A percentile compares a stretch with the other conserved stretches of the same genome.
These are phyloP conservation scores for Tuctoria greenei DNA, from an alignment of 176 grass and related monocot species.

Conservation along the genomic window DNA sequence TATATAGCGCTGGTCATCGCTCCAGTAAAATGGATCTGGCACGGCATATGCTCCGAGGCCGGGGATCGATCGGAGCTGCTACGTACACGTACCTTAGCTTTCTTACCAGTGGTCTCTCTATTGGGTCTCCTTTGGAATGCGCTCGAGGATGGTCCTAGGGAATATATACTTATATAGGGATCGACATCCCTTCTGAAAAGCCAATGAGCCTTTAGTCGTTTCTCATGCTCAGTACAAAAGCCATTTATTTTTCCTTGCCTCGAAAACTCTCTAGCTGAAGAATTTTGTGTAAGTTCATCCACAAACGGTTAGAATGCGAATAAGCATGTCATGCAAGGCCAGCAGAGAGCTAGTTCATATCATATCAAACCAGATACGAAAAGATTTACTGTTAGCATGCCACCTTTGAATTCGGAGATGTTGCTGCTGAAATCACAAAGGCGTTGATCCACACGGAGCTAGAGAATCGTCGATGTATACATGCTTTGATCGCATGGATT, in stretches of 20 bases:
- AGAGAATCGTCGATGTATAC: conserved; percentile 1
- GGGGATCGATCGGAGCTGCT: conserved; percentile 22
- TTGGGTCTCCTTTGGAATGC: conserved; percentile 34
- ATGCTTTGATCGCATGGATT: conserved; percentile 1
- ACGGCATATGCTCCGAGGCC: conserved; percentile 44
- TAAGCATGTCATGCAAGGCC: too few species aligned
- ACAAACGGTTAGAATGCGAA: neutral
- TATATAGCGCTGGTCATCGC: conserved; percentile 17
- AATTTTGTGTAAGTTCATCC: neutral
- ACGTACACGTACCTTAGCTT: too few species aligned
- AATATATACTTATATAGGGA: too few species aligned
- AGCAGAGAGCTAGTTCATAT: too few species aligned
- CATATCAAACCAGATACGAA: conserved; percentile 10
- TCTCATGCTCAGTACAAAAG: too few species aligned
- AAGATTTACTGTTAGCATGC: conserved; percentile 33
- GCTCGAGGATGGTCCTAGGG: conserved; percentile 5
- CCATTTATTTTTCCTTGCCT: too few species aligned
- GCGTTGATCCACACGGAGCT: conserved; percentile 32
- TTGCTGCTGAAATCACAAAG: conserved; percentile 18
- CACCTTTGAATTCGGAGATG: neutral
- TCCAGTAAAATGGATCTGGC: conserved; percentile 14
- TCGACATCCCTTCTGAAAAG: too few species aligned
- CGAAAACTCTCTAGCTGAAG: neutral
- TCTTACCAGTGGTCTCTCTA: conserved; percentile 7
- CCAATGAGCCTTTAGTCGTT: too few species aligned